Conservation (phyloP, 148 eudicot species). For the Chenopodium album region DNA sequence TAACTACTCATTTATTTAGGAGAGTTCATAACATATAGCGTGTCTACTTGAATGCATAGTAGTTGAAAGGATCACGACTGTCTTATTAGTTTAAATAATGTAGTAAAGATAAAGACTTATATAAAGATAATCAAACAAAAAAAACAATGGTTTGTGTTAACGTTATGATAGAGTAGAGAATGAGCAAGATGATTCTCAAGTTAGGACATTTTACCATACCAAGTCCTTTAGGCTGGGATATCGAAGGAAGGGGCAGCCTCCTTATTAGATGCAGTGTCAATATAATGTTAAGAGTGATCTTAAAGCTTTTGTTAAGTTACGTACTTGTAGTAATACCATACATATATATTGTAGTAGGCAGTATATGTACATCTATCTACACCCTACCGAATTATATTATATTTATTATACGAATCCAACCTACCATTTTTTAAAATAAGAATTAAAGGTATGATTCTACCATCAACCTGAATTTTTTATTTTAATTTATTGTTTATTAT, state of each 20-base stretch:
- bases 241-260: background rate
- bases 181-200: constrained; percentile 19
- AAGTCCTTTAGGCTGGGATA: background rate
- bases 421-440: constrained; percentile 22
- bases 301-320: constrained; percentile 38
- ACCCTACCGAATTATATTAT: background rate
- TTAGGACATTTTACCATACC: constrained; percentile 21
- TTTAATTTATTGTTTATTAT: no score
- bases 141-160: background rate
- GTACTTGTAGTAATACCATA: background rate
- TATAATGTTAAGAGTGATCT: constrained; percentile 39
- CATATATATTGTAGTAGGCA: constrained; percentile 2
- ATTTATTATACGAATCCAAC: background rate
- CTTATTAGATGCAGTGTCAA: constrained; percentile 47
- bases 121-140: no score
- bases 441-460: constrained; percentile 23
- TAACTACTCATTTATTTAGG: no score
- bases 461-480: constrained; percentile 4
- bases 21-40: no score
- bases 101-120: no score
- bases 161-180: constrained; percentile 16
- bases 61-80: no score
- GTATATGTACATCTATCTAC: constrained; percentile 1
- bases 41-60: no score
- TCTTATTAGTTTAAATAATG: no score